Conservation (phyloP, 2,329 filamentous ascomycete genomes). For the Cladosporium colombiae region DNA sequence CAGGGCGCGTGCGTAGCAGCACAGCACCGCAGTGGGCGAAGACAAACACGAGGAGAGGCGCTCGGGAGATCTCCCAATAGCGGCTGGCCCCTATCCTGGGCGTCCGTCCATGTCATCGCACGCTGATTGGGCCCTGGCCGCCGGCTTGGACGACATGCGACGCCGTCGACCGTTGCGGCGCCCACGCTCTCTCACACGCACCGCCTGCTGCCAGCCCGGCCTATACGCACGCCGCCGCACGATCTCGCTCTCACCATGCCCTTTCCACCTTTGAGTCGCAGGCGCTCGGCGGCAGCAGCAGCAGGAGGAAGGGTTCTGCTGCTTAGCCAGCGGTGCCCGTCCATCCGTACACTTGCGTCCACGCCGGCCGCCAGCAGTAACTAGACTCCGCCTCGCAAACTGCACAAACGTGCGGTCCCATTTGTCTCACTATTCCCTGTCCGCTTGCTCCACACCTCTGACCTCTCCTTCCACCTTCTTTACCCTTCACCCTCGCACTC, state of each 20-base stretch:
- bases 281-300: slow-evolving; percentile 3
- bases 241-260: background rate
- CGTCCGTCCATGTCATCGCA: background rate
- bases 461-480: slow-evolving; percentile 17
- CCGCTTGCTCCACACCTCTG: background rate
- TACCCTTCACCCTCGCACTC: slow-evolving; percentile 10
- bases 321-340: background rate
- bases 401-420: slow-evolving; percentile 10
- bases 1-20: background rate
- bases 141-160: slow-evolving; percentile 1
- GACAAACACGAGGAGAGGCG: slow-evolving; percentile 14
- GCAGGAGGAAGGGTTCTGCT: background rate
- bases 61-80: slow-evolving; percentile 17
- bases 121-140: background rate
- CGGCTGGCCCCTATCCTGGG: slow-evolving; percentile 9
- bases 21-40: background rate
- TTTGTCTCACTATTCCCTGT: slow-evolving; percentile 13
- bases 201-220: background rate
- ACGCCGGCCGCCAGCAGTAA: background rate
- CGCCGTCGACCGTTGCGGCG: slow-evolving; percentile 16
- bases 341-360: background rate
- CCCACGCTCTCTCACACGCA: slow-evolving; percentile 1
- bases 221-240: background rate
- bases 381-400: slow-evolving; percentile 12
- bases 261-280: background rate